A percentile compares a stretch with the other conserved stretches of the same genome.
These are phyloP conservation scores for Lotmaria passim DNA, from an alignment of 208 protist species.

Conservation along the genomic window DNA sequence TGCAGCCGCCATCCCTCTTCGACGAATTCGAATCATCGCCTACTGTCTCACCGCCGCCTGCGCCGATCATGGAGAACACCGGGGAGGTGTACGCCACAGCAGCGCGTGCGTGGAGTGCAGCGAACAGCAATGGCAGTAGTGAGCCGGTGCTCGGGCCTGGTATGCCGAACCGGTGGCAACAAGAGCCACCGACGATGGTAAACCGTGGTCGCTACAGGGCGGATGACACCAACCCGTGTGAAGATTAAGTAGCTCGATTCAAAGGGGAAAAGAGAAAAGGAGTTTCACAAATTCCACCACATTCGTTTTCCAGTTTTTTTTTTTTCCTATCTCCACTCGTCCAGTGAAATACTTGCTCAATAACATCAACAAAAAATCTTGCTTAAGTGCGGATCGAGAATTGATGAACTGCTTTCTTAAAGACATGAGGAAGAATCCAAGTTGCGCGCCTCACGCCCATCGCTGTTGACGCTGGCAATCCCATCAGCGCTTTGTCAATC, in stretches of 20 bases:
- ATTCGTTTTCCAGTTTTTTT: neutral
- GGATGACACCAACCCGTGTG: neutral
- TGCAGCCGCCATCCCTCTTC: conserved; percentile 30
- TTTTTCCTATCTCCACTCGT: neutral
- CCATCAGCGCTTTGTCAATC: too few relatives aligned
- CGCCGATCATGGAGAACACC: neutral
- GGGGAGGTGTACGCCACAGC: neutral
- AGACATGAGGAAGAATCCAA: too few relatives aligned
- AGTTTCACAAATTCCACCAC: neutral
- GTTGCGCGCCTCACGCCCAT: too few relatives aligned
- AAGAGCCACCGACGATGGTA: conserved; percentile 11
- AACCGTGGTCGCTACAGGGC: conserved; percentile 1
- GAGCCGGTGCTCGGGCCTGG: conserved; percentile 1
- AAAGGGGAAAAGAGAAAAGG: neutral
- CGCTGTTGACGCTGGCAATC: neutral
- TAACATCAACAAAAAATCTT: too few relatives aligned
- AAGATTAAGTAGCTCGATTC: neutral
- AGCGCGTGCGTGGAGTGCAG: neutral
- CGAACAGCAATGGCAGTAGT: neutral
- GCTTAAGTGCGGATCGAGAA: too few relatives aligned
- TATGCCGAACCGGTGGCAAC: neutral
- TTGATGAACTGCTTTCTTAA: too few relatives aligned
- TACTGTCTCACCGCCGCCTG: neutral
- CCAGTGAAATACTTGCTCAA: neutral
- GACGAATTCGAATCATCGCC: conserved; percentile 6